Evolutionary conservation across 1,284 basidiomycete genomes (phyloP).

Genomic region (Volvariella surrecta): DNA sequence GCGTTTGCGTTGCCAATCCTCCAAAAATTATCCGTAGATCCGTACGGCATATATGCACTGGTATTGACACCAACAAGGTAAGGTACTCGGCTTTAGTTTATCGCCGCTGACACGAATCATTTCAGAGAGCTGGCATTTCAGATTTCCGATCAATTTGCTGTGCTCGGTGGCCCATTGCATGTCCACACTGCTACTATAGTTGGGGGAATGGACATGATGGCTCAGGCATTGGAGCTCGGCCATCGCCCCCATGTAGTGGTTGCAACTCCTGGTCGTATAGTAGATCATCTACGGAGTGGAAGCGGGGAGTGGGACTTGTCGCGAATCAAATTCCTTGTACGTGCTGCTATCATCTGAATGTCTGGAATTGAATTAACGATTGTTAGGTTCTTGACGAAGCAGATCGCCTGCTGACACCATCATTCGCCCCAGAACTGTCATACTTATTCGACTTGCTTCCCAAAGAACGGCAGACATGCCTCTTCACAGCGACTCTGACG

Average conservation of each 20-base stretch:
- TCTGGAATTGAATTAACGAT: not conserved
- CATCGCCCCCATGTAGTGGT: constrained; percentile 90
- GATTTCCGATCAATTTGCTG: constrained; percentile 93
- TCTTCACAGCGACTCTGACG: constrained; percentile 95
- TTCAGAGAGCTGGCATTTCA: constrained; percentile 92
- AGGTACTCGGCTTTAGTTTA: constrained; percentile 12
- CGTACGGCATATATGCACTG: constrained; percentile 90
- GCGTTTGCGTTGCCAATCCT: constrained; percentile 96
- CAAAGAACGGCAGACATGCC: constrained; percentile 83
- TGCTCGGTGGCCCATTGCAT: constrained; percentile 78
- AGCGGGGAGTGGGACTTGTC: constrained; percentile 80
- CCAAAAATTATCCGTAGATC: constrained; percentile 81
- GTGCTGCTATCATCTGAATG: constrained; percentile 14
- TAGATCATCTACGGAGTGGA: constrained; percentile 82
- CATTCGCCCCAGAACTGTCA: constrained; percentile 83
- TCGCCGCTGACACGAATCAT: constrained; percentile 3
- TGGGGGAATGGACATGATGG: constrained; percentile 98
- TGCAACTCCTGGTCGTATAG: constrained; percentile 93
- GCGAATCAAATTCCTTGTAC: constrained; percentile 79
- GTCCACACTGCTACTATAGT: constrained; percentile 85
- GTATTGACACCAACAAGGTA: constrained; percentile 92
- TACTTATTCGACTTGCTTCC: constrained; percentile 79
- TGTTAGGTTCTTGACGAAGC: constrained; percentile 90
- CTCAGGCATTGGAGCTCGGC: constrained; percentile 83
- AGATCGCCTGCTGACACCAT: constrained; percentile 85